Base-by-base conservation (phyloP, 2,329 filamentous ascomycete species). In the Lasiodiplodia sp. region DNA sequence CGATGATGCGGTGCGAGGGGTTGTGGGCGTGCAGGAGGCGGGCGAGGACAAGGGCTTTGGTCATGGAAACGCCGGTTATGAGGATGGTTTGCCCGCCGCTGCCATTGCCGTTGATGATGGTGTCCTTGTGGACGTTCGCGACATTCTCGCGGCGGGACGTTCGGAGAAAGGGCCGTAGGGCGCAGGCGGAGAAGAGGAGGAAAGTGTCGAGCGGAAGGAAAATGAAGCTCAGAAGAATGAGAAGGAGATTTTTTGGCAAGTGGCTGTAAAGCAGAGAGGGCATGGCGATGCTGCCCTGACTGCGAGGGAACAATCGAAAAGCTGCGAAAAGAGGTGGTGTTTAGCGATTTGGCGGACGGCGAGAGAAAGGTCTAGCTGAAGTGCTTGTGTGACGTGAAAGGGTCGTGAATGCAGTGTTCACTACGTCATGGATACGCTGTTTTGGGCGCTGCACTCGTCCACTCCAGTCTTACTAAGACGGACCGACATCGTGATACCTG, bases 61-160 rank as follows among this genome's bases (percentile, higher is more conserved):
- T 84, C 86, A 92, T 94, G 56, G 88, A 87, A 2, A 93, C 84
- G 2, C 92, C 91, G 0, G 91, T 93, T 52, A 94, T 86, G 16
- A 94, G 84, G 44, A 94, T 81, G 0, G 86, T 91, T 66, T 83
- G 85, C 69, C 72, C 69, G 75, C 44, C 44, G 8, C 8, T 21
- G 44, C n/a, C n/a, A 47, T 21, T 10, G 40, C 44, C 44, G 44
- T 47, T 47, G 40, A 75, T 74, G 64, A 70, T 31, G 56, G 10
- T n/a, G 31, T 47, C 7, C 44, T n/a, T 47, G 12, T 21, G 25
- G 60, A 12, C 23, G 14, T 25, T 57, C 18, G 28, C 31, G 10
- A 6, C 6, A 11, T 28, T 64, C 16, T 38, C 38, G 47, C 31
- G n/a, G 47, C 2, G n/a, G 60, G 72, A 60, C 49, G 7, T 73